Base-by-base conservation (phyloP, 2,329 filamentous ascomycete genomes). In the Rugonectria rugulosa region DNA sequence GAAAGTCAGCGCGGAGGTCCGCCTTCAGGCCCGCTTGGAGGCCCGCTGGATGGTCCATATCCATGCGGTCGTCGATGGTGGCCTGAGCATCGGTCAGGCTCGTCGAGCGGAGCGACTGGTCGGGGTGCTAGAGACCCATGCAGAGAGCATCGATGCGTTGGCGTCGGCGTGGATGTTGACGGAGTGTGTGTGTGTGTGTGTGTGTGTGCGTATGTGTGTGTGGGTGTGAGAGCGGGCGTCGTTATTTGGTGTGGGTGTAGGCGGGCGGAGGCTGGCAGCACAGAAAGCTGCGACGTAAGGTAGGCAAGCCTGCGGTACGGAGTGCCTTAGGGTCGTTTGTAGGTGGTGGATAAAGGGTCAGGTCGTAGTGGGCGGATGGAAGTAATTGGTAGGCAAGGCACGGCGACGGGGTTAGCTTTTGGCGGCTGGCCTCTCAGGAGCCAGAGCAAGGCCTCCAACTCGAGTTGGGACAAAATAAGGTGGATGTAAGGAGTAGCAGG, bases 121-220 rank as follows among this genome's bases (percentile, higher is more conserved):
- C 69, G 71, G 71, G 70, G 72, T 68, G 70, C 71, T 70, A 73
- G 62, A 74, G 69, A 73, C 71, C 73, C 75, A 77, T 75, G 76
- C 74, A 77, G 70, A 70, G 70, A 71, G 73, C 75, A 78, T 79
- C 72, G 77, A 79, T 77, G 76, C 73, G 77, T 74, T 78, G 77
- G 75, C 74, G 66, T 63, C 58, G 57, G 58, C 50, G 60, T 61
- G 64, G 59, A 56, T 53, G 56, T 55, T 46, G 61, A 53, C 29
- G 42, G 48, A 44, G 44, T 41, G 56, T 41, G 40, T 40, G 32
- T 12, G 29, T 52, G 49, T 24, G 21, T 17, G 34, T n/a, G 34
- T 19, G 34, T 37, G 34, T 37, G 15, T 9, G 15, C 17, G 17
- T 37, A 17, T 20, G 34, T n/a, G 48, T 49, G 46, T 38, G 57